Percentiles rank a stretch among this genome's conserved stretches.
phyloP scores from a whole-genome alignment of 768 basidiomycete genomes.

The Tylopilus intermedius region DNA sequence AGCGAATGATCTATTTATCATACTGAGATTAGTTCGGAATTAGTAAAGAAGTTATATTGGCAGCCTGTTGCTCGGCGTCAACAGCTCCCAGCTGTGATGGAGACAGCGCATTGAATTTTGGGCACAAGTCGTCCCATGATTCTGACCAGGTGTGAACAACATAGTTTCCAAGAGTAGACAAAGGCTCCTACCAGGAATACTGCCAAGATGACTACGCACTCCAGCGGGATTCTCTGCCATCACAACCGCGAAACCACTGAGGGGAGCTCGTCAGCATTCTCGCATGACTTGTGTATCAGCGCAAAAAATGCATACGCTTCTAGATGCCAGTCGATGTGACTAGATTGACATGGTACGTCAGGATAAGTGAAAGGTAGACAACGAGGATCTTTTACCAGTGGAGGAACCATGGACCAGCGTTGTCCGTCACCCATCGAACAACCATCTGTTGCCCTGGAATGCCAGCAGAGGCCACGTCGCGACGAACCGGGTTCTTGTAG shows the following conservation, averaged over 20 bases:
- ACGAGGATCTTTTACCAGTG: constrained; percentile 28
- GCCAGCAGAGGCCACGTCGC: constrained; percentile 28
- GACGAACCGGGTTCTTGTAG: constrained; percentile 34
- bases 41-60: constrained; percentile 16
- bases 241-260: constrained; percentile 26
- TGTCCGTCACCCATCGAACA: constrained; percentile 58
- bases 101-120: constrained; percentile 15
- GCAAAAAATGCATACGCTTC: constrained; percentile 10
- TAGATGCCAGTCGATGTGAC: constrained; percentile 30
- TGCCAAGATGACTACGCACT: constrained; percentile 10
- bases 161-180: neutral
- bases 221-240: constrained; percentile 24
- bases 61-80: constrained; percentile 15
- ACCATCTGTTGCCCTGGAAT: constrained; percentile 39
- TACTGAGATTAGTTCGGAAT: constrained; percentile 9
- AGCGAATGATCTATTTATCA: neutral
- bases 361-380: neutral
- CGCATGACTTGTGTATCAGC: neutral
- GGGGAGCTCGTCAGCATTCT: neutral
- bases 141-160: constrained; percentile 4
- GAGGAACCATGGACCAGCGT: constrained; percentile 55
- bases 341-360: constrained; percentile 3
- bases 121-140: constrained; percentile 26
- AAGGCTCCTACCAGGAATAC: constrained; percentile 13
- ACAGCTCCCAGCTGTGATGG: constrained; percentile 20